Percentiles rank a stretch among this genome's conserved stretches.
Evolutionary conservation across 2,329 filamentous ascomycete genomes (phyloP).

Genomic region (Colletotrichum euphorbiae): DNA sequence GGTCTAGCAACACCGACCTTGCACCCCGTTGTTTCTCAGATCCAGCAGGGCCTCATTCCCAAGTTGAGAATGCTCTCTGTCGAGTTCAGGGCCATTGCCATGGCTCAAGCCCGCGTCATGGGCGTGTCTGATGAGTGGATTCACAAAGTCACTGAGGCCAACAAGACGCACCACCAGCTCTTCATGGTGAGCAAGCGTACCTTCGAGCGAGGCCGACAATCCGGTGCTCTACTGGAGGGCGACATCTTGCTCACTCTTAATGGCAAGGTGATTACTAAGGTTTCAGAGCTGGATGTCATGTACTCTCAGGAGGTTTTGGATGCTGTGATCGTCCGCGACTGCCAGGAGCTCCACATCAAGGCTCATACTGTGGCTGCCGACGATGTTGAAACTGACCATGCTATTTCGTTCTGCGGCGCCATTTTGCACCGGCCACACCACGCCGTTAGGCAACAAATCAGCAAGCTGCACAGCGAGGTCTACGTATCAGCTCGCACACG

Average conservation of each 20-base stretch:
- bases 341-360: slow-evolving; percentile 79
- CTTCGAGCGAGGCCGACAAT: slow-evolving; percentile 66
- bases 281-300: slow-evolving; percentile 95
- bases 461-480: slow-evolving; percentile 93
- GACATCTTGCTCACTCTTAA: slow-evolving; percentile 94
- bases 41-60: slow-evolving; percentile 82
- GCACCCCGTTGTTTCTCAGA: slow-evolving; percentile 87
- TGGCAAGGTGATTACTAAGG: slow-evolving; percentile 90
- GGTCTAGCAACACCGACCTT: slow-evolving; percentile 90
- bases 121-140: slow-evolving; percentile 98
- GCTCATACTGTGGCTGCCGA: slow-evolving; percentile 89
- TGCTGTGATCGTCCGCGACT: slow-evolving; percentile 87
- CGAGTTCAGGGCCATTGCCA: slow-evolving; percentile 94
- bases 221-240: slow-evolving; percentile 80
- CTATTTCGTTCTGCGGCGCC: slow-evolving; percentile 94
- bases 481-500: slow-evolving; percentile 91
- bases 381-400: slow-evolving; percentile 91
- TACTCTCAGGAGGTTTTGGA: slow-evolving; percentile 88
- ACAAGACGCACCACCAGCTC: slow-evolving; percentile 92
- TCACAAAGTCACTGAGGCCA: slow-evolving; percentile 85
- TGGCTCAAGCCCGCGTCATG: slow-evolving; percentile 97
- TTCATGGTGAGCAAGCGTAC: slow-evolving; percentile 98
- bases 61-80: slow-evolving; percentile 91
- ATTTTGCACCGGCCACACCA: slow-evolving; percentile 94
- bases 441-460: slow-evolving; percentile 96